Evolutionary conservation across 331 rosid genomes (phyloP), one percentile per base, ranked within the genome.

Genomic region (Quercus lobata): DNA sequence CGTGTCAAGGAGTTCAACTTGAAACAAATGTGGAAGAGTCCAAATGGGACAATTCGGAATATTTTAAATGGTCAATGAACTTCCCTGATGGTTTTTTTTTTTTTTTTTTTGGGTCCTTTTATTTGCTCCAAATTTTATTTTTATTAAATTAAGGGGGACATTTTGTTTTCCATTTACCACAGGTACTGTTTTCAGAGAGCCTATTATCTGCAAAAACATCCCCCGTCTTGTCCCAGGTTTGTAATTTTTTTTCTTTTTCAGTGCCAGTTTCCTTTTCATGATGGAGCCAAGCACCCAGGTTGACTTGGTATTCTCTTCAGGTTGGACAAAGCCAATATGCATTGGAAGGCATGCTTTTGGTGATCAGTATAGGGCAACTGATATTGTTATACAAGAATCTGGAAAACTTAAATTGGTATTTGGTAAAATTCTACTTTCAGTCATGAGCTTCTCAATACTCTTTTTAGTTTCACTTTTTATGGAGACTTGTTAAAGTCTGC

Each of bases 281-380:
- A 15, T 60, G 78, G 54, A 76, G 60, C 60, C 19, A 60, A 22
- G 34, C 11, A 22, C 79, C 79, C 85, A 58, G 76, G 71, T 37
- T 30, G 35, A 49, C 3, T 86, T 24, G 6, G 24, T 53, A 4
- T 61, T n/a, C 34, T 21, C 85, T 19, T 55, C 79, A 96, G 99
- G 99, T 73, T 96, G 99, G 99, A 93, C 92, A 6, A 93, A 90
- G 88, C 83, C 97, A 56, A 96, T 96, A 79, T 96, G 99, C 83
- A 92, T 96, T 78, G 99, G 99, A 83, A 90, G 99, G 79, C 99
- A 96, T 88, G 99, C 99, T 60, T 96, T 96, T 78, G 99, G 99
- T 69, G 99, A 96, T 77, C 99, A 96, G 87, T 96, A 96, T 66
- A 79, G 89, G 83, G 98, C 99, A 70, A 93, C 98, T 83, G 98